Evolutionary conservation across 768 basidiomycete species (phyloP).

Genomic region (Termitomyces sp.): DNA sequence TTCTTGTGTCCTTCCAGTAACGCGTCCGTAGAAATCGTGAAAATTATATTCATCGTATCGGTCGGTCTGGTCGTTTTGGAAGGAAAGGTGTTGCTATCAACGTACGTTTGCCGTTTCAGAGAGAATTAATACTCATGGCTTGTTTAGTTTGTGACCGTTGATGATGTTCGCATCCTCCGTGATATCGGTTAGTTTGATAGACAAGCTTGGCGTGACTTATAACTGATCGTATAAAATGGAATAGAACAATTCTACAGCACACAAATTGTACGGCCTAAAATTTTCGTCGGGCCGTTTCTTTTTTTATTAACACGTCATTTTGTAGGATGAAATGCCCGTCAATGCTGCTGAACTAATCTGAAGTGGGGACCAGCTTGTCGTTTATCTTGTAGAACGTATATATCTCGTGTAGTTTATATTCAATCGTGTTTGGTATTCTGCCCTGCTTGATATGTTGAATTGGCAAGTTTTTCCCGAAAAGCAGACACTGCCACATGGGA

Average conservation of each 20-base stretch:
- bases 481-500: neutral
- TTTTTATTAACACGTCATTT: conserved; percentile 15
- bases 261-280: conserved; percentile 61
- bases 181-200: conserved; percentile 67
- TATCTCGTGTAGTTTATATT: conserved; percentile 14
- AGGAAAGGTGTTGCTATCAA: conserved; percentile 99
- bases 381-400: conserved; percentile 13
- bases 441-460: neutral
- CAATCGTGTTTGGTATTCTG: conserved; percentile 1
- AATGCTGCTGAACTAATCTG: conserved; percentile 97
- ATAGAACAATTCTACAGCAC: conserved; percentile 95
- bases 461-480: neutral
- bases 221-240: conserved; percentile 6
- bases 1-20: neutral
- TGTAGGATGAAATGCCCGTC: conserved; percentile 96
- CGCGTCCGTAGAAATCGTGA: conserved; percentile 69
- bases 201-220: conserved; percentile 9
- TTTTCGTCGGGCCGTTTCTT: conserved; percentile 5
- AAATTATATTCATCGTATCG: conserved; percentile 99
- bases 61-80: conserved; percentile 97
- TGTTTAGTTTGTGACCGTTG: conserved; percentile 82
- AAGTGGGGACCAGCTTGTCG: conserved; percentile 11
- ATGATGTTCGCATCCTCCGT: conserved; percentile 93
- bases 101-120: conserved; percentile 38
- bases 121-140: conserved; percentile 11